These are phyloP conservation scores for Rhododendron kiyosumense DNA, from an alignment of 148 eudicot genomes.

Conservation along the genomic window DNA sequence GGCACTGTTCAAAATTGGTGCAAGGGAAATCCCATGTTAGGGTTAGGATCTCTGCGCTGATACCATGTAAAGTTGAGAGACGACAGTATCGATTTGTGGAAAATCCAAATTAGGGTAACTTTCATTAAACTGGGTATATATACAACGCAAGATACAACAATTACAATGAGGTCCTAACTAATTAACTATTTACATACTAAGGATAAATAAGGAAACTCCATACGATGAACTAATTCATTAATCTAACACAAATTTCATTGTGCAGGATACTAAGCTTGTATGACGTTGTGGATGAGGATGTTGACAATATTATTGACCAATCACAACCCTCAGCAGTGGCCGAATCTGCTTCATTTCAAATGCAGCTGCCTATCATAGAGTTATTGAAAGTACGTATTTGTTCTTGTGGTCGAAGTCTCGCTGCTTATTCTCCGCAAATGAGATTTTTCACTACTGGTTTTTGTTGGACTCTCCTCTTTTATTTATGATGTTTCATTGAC, in stretches of 20 bases:
- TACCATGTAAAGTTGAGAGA: too few relatives aligned
- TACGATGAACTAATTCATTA: too few relatives aligned
- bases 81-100: too few relatives aligned
- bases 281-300: conserved; percentile 74
- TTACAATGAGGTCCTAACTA: too few relatives aligned
- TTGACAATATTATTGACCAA: conserved; percentile 50
- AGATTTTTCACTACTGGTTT: not conserved
- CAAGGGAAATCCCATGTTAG: too few relatives aligned
- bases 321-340: conserved; percentile 45
- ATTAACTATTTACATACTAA: too few relatives aligned
- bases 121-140: too few relatives aligned
- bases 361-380: conserved; percentile 87
- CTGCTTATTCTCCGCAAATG: not conserved
- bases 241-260: not conserved
- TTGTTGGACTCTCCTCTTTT: not conserved
- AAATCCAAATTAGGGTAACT: too few relatives aligned
- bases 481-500: not conserved
- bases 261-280: conserved; percentile 83
- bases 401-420: not conserved
- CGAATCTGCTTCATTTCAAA: conserved; percentile 71
- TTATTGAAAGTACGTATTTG: conserved; percentile 63
- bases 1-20: too few relatives aligned
- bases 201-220: too few relatives aligned
- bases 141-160: too few relatives aligned
- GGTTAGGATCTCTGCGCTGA: too few relatives aligned